Evolutionary conservation across 805 yeast species (phyloP), one percentile per base, ranked within the genome.

Genomic region (Maudiozyma saulgeensis): DNA sequence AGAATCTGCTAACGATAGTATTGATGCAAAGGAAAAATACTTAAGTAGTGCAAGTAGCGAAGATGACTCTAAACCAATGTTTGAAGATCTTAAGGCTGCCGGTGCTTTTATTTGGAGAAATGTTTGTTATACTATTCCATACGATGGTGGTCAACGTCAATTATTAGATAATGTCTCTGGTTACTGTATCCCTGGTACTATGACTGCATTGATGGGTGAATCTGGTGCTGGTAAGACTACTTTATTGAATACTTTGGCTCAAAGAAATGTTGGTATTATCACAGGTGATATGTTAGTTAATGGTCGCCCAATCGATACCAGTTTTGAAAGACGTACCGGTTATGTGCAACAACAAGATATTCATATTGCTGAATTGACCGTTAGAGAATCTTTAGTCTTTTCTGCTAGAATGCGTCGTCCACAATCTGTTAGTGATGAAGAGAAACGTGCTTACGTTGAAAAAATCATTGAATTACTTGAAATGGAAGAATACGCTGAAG

Each of bases 211-310:
- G 47, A 78, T 79, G 83, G 85, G 87, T 55, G 81, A 81, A 26
- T 79, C 87, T 45, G 87, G 87, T 64, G 88, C 88, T 48, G 88
- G 88, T 70, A 82, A 82, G 61, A 82, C 88, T 16, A 82, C 88
- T 2, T 67, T 82, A 52, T 70, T 82, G 53, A 82, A 82, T 67
- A 79, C 79, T 51, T 68, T 82, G 57, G 81, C 86, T 23, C 79
- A 78, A 58, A 75, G 88, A 59, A 76, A 79, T 49, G 76, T 82
- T 34, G 88, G 88, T 64, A 76, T 76, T 41, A 79, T 82, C 44
- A 73, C 84, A 45, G 83, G 83, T 60, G 81, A 80, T 54, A 72
- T 73, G 67, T 55, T 77, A 64, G 82, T 81, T 25, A 77, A 80
- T 61, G 86, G 86, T 44, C 68, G 67, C 43, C 71, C 72, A 45